Conservation (phyloP, 2,329 filamentous ascomycete genomes). For the Alternaria triticimaculans region DNA sequence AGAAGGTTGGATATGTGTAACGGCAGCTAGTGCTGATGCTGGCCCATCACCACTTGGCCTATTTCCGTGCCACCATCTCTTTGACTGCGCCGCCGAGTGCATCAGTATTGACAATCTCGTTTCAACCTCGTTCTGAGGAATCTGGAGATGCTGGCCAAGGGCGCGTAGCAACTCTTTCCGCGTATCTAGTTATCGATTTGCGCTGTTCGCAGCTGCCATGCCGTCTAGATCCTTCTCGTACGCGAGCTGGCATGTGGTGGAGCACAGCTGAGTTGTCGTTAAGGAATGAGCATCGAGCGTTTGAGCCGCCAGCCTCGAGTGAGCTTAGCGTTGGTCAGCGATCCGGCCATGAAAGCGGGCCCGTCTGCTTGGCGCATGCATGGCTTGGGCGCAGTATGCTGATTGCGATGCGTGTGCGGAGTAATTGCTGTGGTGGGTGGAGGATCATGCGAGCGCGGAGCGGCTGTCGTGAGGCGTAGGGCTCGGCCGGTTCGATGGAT, state of each 20-base stretch:
- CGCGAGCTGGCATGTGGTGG: constrained; percentile 2
- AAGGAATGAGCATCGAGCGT: constrained; percentile 5
- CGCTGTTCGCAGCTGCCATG: background rate
- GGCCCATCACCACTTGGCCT: background rate
- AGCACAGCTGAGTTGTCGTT: constrained; percentile 11
- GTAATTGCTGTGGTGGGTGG: background rate
- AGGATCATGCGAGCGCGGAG: constrained; percentile 3
- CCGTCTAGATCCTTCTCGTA: background rate
- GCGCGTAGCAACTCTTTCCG: background rate
- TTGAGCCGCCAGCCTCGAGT: constrained; percentile 1
- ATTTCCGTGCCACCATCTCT: background rate
- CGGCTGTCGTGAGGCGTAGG: background rate
- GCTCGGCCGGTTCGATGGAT: background rate
- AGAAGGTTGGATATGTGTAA: background rate
- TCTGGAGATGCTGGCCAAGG: background rate
- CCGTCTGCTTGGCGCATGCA: constrained; percentile 8
- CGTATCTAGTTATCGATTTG: background rate
- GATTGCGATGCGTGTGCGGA: constrained; percentile 2
- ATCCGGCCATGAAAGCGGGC: background rate
- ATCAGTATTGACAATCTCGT: background rate
- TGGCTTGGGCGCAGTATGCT: constrained; percentile 3
- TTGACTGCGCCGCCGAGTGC: background rate
- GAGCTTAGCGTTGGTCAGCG: background rate
- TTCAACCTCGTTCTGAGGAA: background rate
- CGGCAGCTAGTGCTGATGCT: background rate